Conservation (phyloP, 768 basidiomycete species). For the Rhizopogon salebrosus region DNA sequence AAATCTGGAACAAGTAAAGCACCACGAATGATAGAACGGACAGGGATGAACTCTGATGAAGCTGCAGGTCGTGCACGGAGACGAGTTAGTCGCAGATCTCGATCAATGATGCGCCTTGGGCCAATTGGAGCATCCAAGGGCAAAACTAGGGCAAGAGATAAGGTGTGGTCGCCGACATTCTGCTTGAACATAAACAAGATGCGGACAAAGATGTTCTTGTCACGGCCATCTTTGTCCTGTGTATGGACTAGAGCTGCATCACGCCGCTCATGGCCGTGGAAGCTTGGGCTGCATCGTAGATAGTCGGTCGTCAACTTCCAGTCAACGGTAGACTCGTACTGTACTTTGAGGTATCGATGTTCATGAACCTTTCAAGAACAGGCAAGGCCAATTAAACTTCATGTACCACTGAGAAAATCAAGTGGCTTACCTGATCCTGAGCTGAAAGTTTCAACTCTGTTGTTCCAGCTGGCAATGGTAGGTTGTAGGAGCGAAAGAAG, state of each 20-base stretch:
- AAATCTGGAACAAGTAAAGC: conserved; percentile 21
- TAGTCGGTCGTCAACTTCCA: conserved; percentile 10
- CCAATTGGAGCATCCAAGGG: conserved; percentile 10
- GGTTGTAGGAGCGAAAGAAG: neutral
- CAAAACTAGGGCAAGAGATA: conserved; percentile 13
- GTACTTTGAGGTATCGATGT: conserved; percentile 9
- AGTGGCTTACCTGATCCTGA: neutral
- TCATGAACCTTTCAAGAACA: neutral
- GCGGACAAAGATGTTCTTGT: neutral
- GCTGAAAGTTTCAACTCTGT: neutral
- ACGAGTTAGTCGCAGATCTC: conserved; percentile 11
- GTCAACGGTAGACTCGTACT: conserved; percentile 13
- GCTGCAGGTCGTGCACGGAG: conserved; percentile 6
- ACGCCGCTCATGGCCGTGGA: conserved; percentile 5
- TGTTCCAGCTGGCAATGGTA: neutral
- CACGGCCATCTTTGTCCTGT: neutral
- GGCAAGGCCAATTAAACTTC: neutral
- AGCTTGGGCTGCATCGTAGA: conserved; percentile 12
- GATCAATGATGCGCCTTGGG: conserved; percentile 8
- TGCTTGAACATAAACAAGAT: conserved; percentile 14
- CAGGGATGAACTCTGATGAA: conserved; percentile 17
- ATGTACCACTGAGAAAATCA: conserved; percentile 12
- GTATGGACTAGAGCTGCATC: conserved; percentile 24
- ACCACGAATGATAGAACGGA: conserved; percentile 25
- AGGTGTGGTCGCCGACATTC: neutral